These are phyloP conservation scores for Carpinus fangiana DNA, from an alignment of 306 rosid species.

Conservation along the genomic window DNA sequence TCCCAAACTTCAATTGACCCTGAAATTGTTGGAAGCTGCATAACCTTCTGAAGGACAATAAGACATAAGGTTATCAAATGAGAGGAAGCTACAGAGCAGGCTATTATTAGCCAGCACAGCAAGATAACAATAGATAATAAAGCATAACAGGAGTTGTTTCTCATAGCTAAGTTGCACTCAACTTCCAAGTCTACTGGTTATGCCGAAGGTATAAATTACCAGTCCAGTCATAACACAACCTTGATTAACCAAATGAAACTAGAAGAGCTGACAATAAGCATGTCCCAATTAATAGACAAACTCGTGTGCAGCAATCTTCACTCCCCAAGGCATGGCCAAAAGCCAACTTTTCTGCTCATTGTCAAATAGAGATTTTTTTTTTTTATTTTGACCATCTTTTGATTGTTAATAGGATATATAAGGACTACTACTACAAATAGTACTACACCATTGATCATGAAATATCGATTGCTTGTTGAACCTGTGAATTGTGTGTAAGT, in stretches of 20 bases:
- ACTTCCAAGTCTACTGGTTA: constrained; percentile 15
- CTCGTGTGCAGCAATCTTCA: no score
- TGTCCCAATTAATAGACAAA: not conserved
- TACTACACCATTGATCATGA: no score
- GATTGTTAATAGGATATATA: no score
- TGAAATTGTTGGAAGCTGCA: constrained; percentile 91
- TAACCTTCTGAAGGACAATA: constrained; percentile 65
- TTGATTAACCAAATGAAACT: not conserved
- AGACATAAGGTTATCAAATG: constrained; percentile 25
- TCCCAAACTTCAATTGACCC: constrained; percentile 99
- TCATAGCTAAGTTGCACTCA: constrained; percentile 26
- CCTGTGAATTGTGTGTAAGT: no score
- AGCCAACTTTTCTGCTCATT: no score
- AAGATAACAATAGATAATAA: constrained; percentile 18
- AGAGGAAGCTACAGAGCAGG: constrained; percentile 19
- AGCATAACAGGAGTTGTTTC: constrained; percentile 25
- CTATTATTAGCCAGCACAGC: constrained; percentile 21
- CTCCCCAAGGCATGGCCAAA: no score
- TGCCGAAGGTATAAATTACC: constrained; percentile 15
- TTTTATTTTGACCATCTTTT: no score
- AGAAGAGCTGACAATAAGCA: constrained; percentile 7
- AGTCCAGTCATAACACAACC: constrained; percentile 8
- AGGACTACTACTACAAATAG: no score
- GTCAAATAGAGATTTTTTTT: no score
- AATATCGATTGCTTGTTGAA: no score